These are phyloP conservation scores for Acanthochlamys bracteata DNA, from an alignment of 106 monocot species.

Conservation along the genomic window DNA sequence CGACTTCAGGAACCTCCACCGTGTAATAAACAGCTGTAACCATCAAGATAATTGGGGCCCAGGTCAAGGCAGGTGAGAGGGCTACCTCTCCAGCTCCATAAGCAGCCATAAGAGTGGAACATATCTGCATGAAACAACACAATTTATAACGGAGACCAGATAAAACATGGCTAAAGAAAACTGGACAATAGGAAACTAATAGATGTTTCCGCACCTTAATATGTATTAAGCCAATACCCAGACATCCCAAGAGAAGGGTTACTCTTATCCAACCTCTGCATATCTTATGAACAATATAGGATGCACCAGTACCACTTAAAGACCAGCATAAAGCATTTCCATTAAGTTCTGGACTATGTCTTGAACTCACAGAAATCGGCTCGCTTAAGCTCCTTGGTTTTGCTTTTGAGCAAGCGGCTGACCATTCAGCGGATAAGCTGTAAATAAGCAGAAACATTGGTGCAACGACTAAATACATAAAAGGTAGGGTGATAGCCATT, in stretches of 20 bases:
- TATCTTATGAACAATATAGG: not conserved
- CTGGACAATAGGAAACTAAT: not conserved
- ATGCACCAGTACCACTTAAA: not conserved
- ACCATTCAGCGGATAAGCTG: slow-evolving; percentile 43
- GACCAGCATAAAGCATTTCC: not conserved
- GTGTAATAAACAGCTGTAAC: slow-evolving; percentile 31
- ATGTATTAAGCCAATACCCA: slow-evolving; percentile 34
- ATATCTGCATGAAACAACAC: slow-evolving; percentile 12
- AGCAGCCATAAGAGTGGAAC: slow-evolving; percentile 15
- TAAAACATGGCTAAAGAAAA: not conserved
- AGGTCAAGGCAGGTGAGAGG: slow-evolving; percentile 36
- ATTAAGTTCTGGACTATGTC: not conserved
- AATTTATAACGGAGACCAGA: not conserved
- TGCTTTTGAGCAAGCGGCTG: slow-evolving; percentile 22
- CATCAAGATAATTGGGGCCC: slow-evolving; percentile 27
- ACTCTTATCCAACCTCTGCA: slow-evolving; percentile 18
- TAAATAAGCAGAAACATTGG: slow-evolving; percentile 59
- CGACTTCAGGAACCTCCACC: not conserved
- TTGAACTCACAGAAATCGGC: not conserved
- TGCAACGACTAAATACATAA: slow-evolving; percentile 66
- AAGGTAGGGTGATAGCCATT: slow-evolving; percentile 61
- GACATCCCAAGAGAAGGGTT: slow-evolving; percentile 33
- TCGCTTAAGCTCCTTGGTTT: slow-evolving; percentile 6
- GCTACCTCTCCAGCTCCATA: slow-evolving; percentile 28
- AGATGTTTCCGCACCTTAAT: slow-evolving; percentile 34